phyloP scores from a whole-genome alignment of 176 grass and related monocot species.

The Bothriochloa decipiens region DNA sequence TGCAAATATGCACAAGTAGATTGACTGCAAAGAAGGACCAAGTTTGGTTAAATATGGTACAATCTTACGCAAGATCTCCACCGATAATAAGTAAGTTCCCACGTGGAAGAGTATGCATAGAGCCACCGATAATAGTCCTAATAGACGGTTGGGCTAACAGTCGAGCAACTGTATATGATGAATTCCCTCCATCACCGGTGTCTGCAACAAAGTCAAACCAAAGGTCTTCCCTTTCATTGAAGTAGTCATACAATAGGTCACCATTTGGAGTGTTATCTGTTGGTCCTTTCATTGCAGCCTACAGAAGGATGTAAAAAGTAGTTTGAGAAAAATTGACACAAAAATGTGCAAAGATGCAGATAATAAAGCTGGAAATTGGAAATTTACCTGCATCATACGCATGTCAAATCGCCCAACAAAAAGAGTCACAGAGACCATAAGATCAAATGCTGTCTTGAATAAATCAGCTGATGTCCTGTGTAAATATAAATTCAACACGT shows the following conservation, averaged over 20 bases:
- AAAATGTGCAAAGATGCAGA: conserved; percentile 11
- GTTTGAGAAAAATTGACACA: conserved; percentile 36
- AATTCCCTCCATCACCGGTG: conserved; percentile 90
- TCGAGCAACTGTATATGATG: conserved; percentile 79
- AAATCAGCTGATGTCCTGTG: conserved; percentile 95
- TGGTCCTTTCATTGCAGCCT: conserved; percentile 85
- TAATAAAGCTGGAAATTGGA: conserved; percentile 3
- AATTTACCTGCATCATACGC: conserved; percentile 95
- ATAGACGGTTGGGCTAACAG: conserved; percentile 80
- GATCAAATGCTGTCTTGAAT: conserved; percentile 96
- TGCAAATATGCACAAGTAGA: conserved; percentile 18
- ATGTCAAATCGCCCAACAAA: conserved; percentile 99
- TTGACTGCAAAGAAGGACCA: conserved; percentile 10
- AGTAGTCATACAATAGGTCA: conserved; percentile 72
- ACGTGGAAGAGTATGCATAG: conserved; percentile 86
- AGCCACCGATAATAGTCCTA: conserved; percentile 59
- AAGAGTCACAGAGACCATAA: conserved; percentile 96
- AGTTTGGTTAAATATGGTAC: conserved; percentile 32
- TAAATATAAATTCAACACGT: conserved; percentile 48
- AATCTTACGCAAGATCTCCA: conserved; percentile 90
- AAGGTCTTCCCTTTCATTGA: conserved; percentile 71
- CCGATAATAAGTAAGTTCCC: conserved; percentile 86
- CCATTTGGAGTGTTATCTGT: conserved; percentile 55
- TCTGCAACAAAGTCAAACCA: conserved; percentile 97
- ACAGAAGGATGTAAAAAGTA: conserved; percentile 22